Conservation (phyloP, 2,329 filamentous ascomycete genomes). For the Pseudogymnoascus sp. region DNA sequence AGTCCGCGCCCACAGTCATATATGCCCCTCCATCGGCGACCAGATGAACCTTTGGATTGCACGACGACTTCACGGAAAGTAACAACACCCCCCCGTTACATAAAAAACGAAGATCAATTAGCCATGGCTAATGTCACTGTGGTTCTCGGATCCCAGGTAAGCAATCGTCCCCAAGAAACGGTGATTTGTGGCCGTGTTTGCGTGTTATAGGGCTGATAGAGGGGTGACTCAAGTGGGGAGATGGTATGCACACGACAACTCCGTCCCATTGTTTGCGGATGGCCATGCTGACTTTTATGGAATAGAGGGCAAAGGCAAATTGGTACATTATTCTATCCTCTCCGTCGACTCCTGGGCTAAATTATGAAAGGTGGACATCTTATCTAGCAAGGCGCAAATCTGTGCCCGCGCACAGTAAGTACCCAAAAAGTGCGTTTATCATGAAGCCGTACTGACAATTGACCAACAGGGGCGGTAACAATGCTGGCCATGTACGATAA, state of each 20-base stretch:
- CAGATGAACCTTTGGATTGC: not conserved
- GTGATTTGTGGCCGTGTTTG: not conserved
- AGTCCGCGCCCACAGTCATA: not conserved
- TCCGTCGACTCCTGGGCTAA: not conserved
- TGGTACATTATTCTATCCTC: conserved; percentile 4
- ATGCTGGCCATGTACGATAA: conserved; percentile 37
- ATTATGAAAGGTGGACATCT: conserved; percentile 9
- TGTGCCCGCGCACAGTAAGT: conserved; percentile 9
- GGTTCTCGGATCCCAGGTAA: conserved; percentile 9
- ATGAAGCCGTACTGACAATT: conserved; percentile 38
- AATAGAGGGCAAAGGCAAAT: conserved; percentile 11
- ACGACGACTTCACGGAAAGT: conserved; percentile 10
- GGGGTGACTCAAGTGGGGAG: conserved; percentile 10
- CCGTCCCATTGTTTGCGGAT: not conserved
- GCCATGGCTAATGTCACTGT: conserved; percentile 9
- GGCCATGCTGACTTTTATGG: not conserved
- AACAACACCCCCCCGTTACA: conserved; percentile 6
- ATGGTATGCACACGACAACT: conserved; percentile 5
- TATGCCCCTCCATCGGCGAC: conserved; percentile 7
- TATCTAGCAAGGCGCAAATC: conserved; percentile 10
- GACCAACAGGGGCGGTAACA: conserved; percentile 47
- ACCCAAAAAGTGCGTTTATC: not conserved
- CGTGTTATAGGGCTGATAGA: not conserved
- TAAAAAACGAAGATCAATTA: conserved; percentile 11
- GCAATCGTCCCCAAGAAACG: not conserved